These are phyloP conservation scores for Calonectria ilicicola DNA, from an alignment of 2,329 filamentous ascomycete genomes.

Conservation along the genomic window DNA sequence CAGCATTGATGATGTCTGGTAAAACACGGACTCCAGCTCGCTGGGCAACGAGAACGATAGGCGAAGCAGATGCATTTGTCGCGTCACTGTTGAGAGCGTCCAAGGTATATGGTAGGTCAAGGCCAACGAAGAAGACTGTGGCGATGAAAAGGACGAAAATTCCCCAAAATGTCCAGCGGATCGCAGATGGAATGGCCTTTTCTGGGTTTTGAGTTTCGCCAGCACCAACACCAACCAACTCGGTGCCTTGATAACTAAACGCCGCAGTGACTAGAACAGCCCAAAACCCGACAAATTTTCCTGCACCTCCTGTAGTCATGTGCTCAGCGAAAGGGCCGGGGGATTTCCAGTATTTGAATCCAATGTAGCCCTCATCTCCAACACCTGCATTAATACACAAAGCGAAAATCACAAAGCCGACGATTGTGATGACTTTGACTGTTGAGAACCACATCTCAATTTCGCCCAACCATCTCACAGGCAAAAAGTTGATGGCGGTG, in stretches of 20 bases:
- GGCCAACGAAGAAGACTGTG: constrained; percentile 7
- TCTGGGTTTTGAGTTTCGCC: constrained; percentile 13
- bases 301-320: not conserved
- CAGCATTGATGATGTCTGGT: constrained; percentile 4
- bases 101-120: not conserved
- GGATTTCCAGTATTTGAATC: constrained; percentile 55
- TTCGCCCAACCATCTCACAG: constrained; percentile 62
- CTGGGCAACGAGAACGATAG: not conserved
- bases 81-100: not conserved
- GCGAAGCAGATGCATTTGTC: constrained; percentile 7
- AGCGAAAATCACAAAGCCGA: constrained; percentile 60
- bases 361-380: constrained; percentile 55
- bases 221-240: constrained; percentile 9
- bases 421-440: constrained; percentile 61
- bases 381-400: constrained; percentile 61
- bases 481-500: constrained; percentile 31
- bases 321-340: constrained; percentile 24
- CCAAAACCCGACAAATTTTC: constrained; percentile 16
- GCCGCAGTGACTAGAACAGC: constrained; percentile 14
- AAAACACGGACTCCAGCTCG: constrained; percentile 1
- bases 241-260: constrained; percentile 12
- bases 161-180: constrained; percentile 15
- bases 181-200: constrained; percentile 14
- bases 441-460: constrained; percentile 62
- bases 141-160: constrained; percentile 11